Evolutionary conservation across 768 basidiomycete species (phyloP), one percentile per base, ranked within the genome.

Genomic region (Lactifluus rugatus): DNA sequence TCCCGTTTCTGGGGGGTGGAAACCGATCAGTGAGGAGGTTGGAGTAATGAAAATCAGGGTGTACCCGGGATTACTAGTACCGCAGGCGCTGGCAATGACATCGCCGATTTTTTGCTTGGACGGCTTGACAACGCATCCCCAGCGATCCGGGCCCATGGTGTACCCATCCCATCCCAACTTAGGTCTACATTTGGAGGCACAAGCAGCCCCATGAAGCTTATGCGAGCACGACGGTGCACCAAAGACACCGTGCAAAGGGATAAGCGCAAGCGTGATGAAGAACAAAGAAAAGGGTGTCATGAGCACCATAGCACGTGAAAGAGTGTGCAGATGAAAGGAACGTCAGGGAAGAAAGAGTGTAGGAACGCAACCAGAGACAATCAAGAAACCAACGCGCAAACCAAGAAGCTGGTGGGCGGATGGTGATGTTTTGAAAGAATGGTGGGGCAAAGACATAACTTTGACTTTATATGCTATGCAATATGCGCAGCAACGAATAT

Each of bases 281-380:
- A 61, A 66, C 66, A 44, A 69, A 62, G 25, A 68, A 62, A 57
- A 68, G 68, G 26, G 67, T 31, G 23, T 46, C 70, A 58, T 61
- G 14, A 62, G 45, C 64, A 58, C 51, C 36, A 61, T 37, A 5
- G 7, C 17, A 17, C 6, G 46, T 65, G 62, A 58, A 67, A 19
- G 32, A 69, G 37, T 44, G 65, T 48, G 36, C 50, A 28, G 36
- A 25, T 55, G 44, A 61, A 66, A 55, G 23, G 67, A 63, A 31
- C 64, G 58, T 46, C 47, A 14, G 17, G 3, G 17, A 19, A 39
- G 17, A 70, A 47, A 26, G 69, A 63, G 44, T 54, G 48, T 25
- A 26, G 31, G 66, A 44, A 45, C 57, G 54, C 25, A 42, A 34
- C 21, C 60, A 26, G 66, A 56, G 65, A 64, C 67, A 57, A 61